Evolutionary conservation across 352 stramenopile species (phyloP).

Genomic region (Globisporangium solare): DNA sequence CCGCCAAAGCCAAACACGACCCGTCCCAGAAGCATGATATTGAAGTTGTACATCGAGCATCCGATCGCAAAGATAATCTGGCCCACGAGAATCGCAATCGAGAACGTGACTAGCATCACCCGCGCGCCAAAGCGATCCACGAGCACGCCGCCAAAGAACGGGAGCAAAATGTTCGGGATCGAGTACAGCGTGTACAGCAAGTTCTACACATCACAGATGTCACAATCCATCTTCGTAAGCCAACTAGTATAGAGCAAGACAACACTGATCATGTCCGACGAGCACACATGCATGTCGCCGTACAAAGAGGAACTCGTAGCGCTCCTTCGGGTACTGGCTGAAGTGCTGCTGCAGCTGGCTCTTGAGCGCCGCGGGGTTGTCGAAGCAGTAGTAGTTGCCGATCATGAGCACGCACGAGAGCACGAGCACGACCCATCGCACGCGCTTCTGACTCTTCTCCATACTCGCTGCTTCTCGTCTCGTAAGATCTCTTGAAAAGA

Average conservation of each 20-base stretch:
- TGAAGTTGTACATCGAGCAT: slow-evolving; percentile 71
- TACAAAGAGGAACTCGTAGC: slow-evolving; percentile 84
- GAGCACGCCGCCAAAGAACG: slow-evolving; percentile 91
- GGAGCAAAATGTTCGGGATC: slow-evolving; percentile 90
- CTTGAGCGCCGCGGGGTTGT: slow-evolving; percentile 86
- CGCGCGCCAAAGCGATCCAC: slow-evolving; percentile 87
- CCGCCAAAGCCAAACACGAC: slow-evolving; percentile 91
- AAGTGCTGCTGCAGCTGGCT: slow-evolving; percentile 86
- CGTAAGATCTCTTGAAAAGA: background rate
- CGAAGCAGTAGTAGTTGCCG: slow-evolving; percentile 90
- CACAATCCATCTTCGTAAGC: background rate
- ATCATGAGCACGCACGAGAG: slow-evolving; percentile 88
- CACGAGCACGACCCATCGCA: slow-evolving; percentile 85
- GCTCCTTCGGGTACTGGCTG: slow-evolving; percentile 57
- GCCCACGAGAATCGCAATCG: slow-evolving; percentile 69
- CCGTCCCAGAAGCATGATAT: slow-evolving; percentile 79
- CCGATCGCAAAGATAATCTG: slow-evolving; percentile 89
- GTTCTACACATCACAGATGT: slow-evolving; percentile 46
- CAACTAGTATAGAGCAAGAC: background rate
- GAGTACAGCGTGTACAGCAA: slow-evolving; percentile 93
- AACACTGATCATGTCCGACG: background rate
- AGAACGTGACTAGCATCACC: slow-evolving; percentile 85
- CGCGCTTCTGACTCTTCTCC: slow-evolving; percentile 67
- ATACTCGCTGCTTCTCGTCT: slow-evolving; percentile 10
- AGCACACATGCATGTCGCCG: slow-evolving; percentile 2